These are phyloP conservation scores for Cantharellus anzutake DNA, from an alignment of 768 basidiomycete species.

Conservation along the genomic window DNA sequence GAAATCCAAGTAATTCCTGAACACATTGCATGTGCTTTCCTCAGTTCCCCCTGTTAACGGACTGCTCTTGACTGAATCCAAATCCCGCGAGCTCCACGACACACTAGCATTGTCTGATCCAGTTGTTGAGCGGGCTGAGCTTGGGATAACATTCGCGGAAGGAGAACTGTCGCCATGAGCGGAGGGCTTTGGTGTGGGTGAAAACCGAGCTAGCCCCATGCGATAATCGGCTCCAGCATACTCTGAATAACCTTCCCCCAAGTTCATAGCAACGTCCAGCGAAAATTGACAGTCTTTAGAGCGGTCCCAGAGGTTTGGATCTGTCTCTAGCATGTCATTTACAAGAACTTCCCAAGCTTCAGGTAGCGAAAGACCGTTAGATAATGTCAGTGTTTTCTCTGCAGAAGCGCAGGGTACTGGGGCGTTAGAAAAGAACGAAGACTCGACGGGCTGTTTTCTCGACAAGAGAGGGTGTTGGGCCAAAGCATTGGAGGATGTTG, in stretches of 20 bases:
- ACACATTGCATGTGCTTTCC: too few species aligned
- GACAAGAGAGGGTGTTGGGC: too few species aligned
- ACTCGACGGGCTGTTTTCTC: too few species aligned
- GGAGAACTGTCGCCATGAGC: not conserved
- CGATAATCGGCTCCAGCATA: not conserved
- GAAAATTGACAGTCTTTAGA: not conserved
- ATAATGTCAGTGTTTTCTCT: not conserved
- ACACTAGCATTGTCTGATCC: too few species aligned
- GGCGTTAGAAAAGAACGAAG: not conserved
- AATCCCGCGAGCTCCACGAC: too few species aligned
- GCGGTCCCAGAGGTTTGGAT: not conserved
- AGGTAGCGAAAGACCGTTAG: not conserved
- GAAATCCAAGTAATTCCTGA: too few species aligned
- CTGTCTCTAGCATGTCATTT: not conserved
- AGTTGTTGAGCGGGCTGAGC: too few species aligned
- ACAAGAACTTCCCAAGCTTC: not conserved
- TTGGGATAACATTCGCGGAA: too few species aligned
- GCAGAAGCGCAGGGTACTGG: not conserved
- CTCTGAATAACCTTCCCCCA: not conserved
- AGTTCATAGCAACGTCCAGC: not conserved
- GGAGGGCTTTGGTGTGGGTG: not conserved
- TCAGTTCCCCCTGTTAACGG: too few species aligned
- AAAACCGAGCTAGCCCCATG: not conserved
- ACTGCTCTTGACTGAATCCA: too few species aligned
- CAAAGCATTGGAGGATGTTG: too few species aligned